Evolutionary conservation across 768 basidiomycete species (phyloP), one percentile per base, ranked within the genome.

Genomic region (Xerocomus brunneocitrinus): DNA sequence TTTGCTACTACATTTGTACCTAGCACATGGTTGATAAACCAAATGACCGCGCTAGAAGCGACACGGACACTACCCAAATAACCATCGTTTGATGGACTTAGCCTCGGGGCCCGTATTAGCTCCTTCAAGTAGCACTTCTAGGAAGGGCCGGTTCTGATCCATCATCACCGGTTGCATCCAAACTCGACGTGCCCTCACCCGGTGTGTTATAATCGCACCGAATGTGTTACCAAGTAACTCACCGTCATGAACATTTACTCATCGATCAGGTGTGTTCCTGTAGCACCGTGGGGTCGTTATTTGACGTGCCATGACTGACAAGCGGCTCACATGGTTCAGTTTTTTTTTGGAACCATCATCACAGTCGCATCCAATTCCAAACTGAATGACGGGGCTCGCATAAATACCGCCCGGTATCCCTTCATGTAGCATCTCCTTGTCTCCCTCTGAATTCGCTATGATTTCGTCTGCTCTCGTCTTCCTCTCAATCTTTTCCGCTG

Each of bases 391-490:
- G 22, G 10, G 27, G 10, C 14, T 8, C 3, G 43, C 8, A 54
- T 63, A 59, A 63, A 63, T 62, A 58, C 19, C n/a, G 24, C 10
- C 14, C 16, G 8, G 31, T 32, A 5, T 35, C 10, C n/a, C 30
- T 1, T 31, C 14, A 16, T 49, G 31, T 9, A 31, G 5, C n/a
- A 46, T 41, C 39, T 14, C 25, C 36, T 19, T 28, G 40, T 38
- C 9, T 13, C 36, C 31, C 24, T 51, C 2, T 10, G 30, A 14
- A 25, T 25, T 14, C 5, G 22, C 34, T 9, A 70, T 70, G 67
- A 34, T 67, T 14, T 41, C 45, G 22, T 57, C 46, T 32, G 34
- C 52, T 5, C n/a, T 70, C 10, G 45, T 62, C 32, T 24, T 64
- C 25, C 48, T 67, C 16, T 46, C 56, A 0, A 16, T 58, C 7